Conservation (phyloP, 768 basidiomycete genomes). For the Serendipita sp. region DNA sequence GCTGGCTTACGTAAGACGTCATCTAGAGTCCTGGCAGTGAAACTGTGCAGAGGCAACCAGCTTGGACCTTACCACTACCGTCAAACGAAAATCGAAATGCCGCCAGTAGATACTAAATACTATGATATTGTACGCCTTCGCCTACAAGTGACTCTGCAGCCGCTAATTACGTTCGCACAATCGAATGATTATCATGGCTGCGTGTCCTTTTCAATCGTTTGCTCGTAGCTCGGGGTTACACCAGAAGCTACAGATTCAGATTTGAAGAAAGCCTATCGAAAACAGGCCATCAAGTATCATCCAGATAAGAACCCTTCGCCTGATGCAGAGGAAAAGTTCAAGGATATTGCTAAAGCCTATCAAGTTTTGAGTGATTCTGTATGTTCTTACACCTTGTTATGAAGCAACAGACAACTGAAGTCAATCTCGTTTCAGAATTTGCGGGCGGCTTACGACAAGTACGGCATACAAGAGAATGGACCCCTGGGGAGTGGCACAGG, state of each 20-base stretch:
- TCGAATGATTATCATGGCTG: neutral
- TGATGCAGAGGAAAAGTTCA: conserved; percentile 94
- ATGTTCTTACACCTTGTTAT: conserved; percentile 16
- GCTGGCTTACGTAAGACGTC: no score
- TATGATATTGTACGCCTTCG: conserved; percentile 54
- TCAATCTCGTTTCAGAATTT: conserved; percentile 39
- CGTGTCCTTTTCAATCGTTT: neutral
- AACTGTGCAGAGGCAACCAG: no score
- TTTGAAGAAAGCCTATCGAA: conserved; percentile 90
- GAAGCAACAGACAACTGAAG: neutral
- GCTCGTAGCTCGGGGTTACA: conserved; percentile 44
- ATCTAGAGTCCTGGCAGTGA: no score
- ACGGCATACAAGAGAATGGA: conserved; percentile 41
- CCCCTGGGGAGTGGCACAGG: conserved; percentile 53
- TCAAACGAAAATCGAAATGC: conserved; percentile 26
- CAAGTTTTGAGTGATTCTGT: conserved; percentile 78
- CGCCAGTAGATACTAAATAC: conserved; percentile 82
- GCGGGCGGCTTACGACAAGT: conserved; percentile 83
- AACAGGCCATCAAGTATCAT: conserved; percentile 90
- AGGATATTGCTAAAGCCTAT: conserved; percentile 87
- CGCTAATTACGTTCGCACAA: neutral
- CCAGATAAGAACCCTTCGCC: conserved; percentile 87
- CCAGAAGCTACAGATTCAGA: conserved; percentile 61
- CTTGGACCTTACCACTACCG: no score
- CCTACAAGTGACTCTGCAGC: neutral